Evolutionary conservation across 2,329 filamentous ascomycete species (phyloP).

Genomic region (Pseudogymnoascus sp.): DNA sequence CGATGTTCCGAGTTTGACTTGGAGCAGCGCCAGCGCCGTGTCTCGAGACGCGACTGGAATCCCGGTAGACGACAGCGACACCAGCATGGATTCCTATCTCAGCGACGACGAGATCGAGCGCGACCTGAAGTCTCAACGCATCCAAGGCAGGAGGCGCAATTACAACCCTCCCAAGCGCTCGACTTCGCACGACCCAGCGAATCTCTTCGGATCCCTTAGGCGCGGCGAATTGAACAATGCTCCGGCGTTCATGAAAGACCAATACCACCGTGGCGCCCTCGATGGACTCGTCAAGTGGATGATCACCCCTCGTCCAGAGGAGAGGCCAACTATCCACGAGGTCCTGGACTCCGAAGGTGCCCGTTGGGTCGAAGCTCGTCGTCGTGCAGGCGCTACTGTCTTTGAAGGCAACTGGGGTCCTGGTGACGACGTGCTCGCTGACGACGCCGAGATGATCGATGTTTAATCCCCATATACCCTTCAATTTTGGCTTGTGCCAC

Average conservation of each 20-base stretch:
- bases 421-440: conserved; percentile 39
- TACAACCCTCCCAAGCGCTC: conserved; percentile 23
- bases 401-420: conserved; percentile 97
- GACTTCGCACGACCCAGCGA: conserved; percentile 27
- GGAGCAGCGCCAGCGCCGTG: conserved; percentile 62
- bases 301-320: conserved; percentile 65
- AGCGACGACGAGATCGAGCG: conserved; percentile 33
- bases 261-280: conserved; percentile 62
- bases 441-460: conserved; percentile 32
- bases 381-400: conserved; percentile 82
- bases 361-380: conserved; percentile 68
- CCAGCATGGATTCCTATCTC: conserved; percentile 25
- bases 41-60: conserved; percentile 68
- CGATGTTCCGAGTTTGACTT: conserved; percentile 80
- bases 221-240: conserved; percentile 56
- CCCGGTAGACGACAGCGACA: conserved; percentile 39
- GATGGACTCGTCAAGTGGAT: conserved; percentile 82
- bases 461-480: conserved; percentile 19
- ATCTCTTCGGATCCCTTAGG: conserved; percentile 33
- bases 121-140: conserved; percentile 31
- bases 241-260: conserved; percentile 82
- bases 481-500: conserved; percentile 3
- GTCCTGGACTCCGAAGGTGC: conserved; percentile 67
- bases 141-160: conserved; percentile 24
- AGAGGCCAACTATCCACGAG: conserved; percentile 67